These are phyloP conservation scores for Aspergillus bertholletiae DNA, from an alignment of 495 filamentous ascomycete species.

Conservation along the genomic window DNA sequence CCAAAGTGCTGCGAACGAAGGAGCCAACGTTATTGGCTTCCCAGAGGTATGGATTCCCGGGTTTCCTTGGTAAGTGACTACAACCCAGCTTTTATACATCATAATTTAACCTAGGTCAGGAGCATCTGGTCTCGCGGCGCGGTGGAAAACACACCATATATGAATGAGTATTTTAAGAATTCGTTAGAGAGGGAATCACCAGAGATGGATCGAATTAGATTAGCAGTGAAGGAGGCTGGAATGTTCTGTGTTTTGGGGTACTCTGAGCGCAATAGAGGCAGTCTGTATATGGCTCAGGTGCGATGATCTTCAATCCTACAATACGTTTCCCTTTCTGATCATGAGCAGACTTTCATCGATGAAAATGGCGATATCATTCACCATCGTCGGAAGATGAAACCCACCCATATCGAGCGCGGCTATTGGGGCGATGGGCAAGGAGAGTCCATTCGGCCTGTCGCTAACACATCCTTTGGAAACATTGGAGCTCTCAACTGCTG, in stretches of 20 bases:
- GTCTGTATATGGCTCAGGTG: constrained; percentile 57
- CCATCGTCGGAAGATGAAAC: constrained; percentile 54
- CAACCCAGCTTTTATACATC: neutral
- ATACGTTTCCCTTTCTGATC: too few species aligned
- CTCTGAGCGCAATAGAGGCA: constrained; percentile 44
- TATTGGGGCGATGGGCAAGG: constrained; percentile 55
- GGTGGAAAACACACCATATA: too few species aligned
- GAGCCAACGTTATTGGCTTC: constrained; percentile 51
- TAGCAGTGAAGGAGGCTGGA: constrained; percentile 32
- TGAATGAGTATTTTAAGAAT: too few species aligned
- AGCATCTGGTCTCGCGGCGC: too few species aligned
- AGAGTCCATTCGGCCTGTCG: constrained; percentile 39
- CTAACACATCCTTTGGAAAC: constrained; percentile 35
- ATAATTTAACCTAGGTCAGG: too few species aligned
- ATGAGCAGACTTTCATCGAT: constrained; percentile 44
- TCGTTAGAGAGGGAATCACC: constrained; percentile 40
- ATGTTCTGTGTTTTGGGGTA: constrained; percentile 54
- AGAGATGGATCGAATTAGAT: constrained; percentile 45
- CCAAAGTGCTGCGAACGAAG: constrained; percentile 46
- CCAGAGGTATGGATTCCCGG: constrained; percentile 55
- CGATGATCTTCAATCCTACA: too few species aligned
- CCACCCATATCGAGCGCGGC: constrained; percentile 61
- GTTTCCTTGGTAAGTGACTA: constrained; percentile 56
- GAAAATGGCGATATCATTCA: constrained; percentile 44
- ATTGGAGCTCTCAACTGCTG: constrained; percentile 51